Evolutionary conservation across 2,329 filamentous ascomycete genomes (phyloP), one percentile per base, ranked within the genome.

Genomic region (Cladorrhinum sp.): DNA sequence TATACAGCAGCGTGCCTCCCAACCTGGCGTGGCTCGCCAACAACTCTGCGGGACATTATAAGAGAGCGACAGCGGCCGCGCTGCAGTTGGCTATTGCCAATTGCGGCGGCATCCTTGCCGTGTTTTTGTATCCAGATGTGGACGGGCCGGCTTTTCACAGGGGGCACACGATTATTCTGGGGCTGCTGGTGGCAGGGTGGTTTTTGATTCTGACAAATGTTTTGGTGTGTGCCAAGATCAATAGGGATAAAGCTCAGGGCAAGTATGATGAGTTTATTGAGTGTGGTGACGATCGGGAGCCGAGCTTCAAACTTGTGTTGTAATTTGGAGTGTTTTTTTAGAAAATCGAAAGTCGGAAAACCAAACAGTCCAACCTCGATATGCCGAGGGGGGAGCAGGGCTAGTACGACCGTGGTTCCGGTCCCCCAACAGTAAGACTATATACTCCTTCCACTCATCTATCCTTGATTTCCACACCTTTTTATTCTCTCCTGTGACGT

Each of bases 21-120:
- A 81, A 88, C 2, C 74, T 89, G 9, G 85, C 82, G 1, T 89
- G 86, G 86, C 82, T 86, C 63, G 83, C 83, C 1, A 89, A 89
- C 69, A 89, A 89, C 69, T 85, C 82, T 0, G 85, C 86, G 0
- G 85, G 84, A 0, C 87, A 90, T 68, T 90, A 89, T 68, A 90
- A 90, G 71, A 76, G 87, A 13, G 87, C 88, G 0, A 89, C 87
- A 0, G 87, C 86, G 0, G 83, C 82, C 1, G 87, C 83, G 0
- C 67, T 89, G 65, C 86, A 90, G 71, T 76, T 90, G 24, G 82
- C 83, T 1, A 83, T 89, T 65, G 87, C 86, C 0, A 90, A 90
- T 64, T 82, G 80, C 7, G 86, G 86, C 50, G 87, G 87, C 0
- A 87, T 90, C 64, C 84, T 89, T 1, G 82, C 86, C 0, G 79